Percentiles rank a stretch among this genome's conserved stretches.
Conservation (phyloP, 2,329 filamentous ascomycete genomes). For the Diaporthe vexans region DNA sequence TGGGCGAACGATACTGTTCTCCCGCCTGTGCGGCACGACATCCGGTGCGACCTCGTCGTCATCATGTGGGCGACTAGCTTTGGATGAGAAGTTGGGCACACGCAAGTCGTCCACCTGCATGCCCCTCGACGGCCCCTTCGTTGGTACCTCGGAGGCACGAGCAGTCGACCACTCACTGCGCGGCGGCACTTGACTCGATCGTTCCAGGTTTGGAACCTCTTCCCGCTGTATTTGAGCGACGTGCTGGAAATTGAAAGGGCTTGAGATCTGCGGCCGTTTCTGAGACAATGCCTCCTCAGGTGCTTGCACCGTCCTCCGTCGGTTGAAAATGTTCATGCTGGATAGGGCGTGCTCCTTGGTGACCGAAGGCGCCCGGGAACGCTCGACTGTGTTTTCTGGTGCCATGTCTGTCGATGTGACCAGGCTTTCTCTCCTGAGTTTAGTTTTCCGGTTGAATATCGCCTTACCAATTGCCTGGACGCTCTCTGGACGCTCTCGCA, state of each 20-base stretch:
- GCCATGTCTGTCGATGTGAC: constrained; percentile 61
- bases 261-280: constrained; percentile 69
- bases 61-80: constrained; percentile 45
- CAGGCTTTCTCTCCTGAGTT: constrained; percentile 65
- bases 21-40: constrained; percentile 42
- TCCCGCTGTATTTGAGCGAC: constrained; percentile 70
- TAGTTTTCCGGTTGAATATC: constrained; percentile 69
- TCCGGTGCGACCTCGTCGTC: constrained; percentile 39
- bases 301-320: constrained; percentile 59
- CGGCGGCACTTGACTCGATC: constrained; percentile 57
- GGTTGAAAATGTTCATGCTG: constrained; percentile 58
- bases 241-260: constrained; percentile 77
- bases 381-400: constrained; percentile 43
- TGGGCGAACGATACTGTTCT: constrained; percentile 44
- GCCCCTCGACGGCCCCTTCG: constrained; percentile 53
- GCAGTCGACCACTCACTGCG: constrained; percentile 60
- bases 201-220: constrained; percentile 57
- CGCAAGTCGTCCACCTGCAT: constrained; percentile 58
- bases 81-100: constrained; percentile 64
- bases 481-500: constrained; percentile 70
- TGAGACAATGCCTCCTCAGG: constrained; percentile 48
- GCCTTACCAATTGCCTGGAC: constrained; percentile 71
- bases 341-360: constrained; percentile 37
- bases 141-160: constrained; percentile 54
- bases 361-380: constrained; percentile 46